These are phyloP conservation scores for Priceomyces castillae DNA, from an alignment of 805 yeast species.

Conservation along the genomic window DNA sequence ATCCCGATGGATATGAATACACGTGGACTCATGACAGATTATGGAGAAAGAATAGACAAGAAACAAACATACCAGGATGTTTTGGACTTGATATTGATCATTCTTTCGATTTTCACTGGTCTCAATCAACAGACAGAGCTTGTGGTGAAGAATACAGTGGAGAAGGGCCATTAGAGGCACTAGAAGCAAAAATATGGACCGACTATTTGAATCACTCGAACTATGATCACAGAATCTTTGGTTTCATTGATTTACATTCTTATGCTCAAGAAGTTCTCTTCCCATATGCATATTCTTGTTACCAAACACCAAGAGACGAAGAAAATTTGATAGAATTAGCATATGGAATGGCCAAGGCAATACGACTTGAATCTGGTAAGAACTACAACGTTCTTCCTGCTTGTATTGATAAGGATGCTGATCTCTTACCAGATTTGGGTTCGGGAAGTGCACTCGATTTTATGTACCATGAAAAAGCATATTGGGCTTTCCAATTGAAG, in stretches of 20 bases:
- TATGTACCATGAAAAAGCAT: constrained; percentile 79
- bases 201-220: constrained; percentile 42
- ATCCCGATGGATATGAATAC: constrained; percentile 88
- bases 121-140: constrained; percentile 56
- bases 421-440: constrained; percentile 69
- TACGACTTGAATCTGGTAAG: constrained; percentile 62
- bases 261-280: constrained; percentile 80
- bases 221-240: constrained; percentile 59
- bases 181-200: constrained; percentile 39
- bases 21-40: constrained; percentile 78
- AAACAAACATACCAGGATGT: constrained; percentile 60
- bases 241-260: constrained; percentile 80
- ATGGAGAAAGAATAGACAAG: constrained; percentile 89
- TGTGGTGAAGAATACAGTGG: constrained; percentile 88
- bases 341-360: constrained; percentile 74
- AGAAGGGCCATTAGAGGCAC: constrained; percentile 59
- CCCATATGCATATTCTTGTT: constrained; percentile 82
- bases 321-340: constrained; percentile 81
- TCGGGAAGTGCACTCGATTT: constrained; percentile 79
- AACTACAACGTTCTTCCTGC: constrained; percentile 71
- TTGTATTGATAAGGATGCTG: constrained; percentile 75
- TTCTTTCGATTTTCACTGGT: constrained; percentile 75
- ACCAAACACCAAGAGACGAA: constrained; percentile 68
- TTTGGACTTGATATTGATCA: constrained; percentile 86
- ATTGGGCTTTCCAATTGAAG: constrained; percentile 82